A percentile compares a stretch with the other conserved stretches of the same genome.
Conservation (phyloP, 148 eudicot species). For the Camellia lanceoleosa region DNA sequence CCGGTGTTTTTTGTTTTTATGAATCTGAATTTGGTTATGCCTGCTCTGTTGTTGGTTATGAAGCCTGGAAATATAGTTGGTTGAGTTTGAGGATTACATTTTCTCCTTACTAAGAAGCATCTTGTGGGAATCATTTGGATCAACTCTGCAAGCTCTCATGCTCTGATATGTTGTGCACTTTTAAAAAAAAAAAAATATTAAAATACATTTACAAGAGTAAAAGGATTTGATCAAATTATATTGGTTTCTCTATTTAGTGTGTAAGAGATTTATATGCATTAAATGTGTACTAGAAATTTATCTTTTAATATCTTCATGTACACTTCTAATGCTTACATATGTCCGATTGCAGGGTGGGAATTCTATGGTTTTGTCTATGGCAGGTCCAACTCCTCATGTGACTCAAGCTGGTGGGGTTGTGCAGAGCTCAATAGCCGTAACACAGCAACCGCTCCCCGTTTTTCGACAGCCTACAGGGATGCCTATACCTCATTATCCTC, state of each 20-base stretch:
- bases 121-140: neutral
- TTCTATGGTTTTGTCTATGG: slow-evolving; percentile 42
- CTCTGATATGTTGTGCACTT: neutral
- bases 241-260: neutral
- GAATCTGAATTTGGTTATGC: neutral
- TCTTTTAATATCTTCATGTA: neutral
- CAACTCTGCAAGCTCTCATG: too few species aligned
- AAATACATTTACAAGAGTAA: neutral
- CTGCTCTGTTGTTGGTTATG: neutral
- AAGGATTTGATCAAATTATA: neutral
- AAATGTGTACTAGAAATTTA: too few species aligned
- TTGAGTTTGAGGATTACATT: neutral
- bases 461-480: slow-evolving; percentile 76
- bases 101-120: neutral
- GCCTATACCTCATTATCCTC: slow-evolving; percentile 76
- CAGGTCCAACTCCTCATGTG: slow-evolving; percentile 50
- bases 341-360: slow-evolving; percentile 57
- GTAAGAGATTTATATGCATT: neutral
- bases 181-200: too few species aligned
- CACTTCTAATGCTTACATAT: slow-evolving; percentile 8
- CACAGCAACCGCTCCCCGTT: slow-evolving; percentile 68
- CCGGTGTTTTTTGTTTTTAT: neutral
- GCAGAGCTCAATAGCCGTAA: slow-evolving; percentile 53
- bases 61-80: neutral
- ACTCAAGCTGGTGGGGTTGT: slow-evolving; percentile 63